Percentiles rank a stretch among this genome's conserved stretches.
phyloP scores from a whole-genome alignment of 2,329 filamentous ascomycete species.

The Dactylellina parvicollis region DNA sequence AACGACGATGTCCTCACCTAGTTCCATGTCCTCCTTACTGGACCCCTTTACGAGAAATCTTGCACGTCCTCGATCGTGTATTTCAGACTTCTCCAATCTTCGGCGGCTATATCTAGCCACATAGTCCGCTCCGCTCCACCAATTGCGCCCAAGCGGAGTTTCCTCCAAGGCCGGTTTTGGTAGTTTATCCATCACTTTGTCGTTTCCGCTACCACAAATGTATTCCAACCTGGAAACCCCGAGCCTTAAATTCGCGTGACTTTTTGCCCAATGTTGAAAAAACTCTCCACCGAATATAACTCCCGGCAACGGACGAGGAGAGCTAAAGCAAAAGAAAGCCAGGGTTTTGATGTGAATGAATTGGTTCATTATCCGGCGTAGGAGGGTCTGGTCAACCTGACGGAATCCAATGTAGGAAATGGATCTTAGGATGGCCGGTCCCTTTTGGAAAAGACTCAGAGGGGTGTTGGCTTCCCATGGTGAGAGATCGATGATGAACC shows the following conservation, averaged over 20 bases:
- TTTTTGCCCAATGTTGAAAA: too few relatives aligned
- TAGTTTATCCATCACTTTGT: not conserved
- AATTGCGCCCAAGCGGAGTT: too few relatives aligned
- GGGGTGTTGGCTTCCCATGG: not conserved
- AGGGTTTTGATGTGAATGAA: not conserved
- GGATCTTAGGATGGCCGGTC: not conserved
- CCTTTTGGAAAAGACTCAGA: not conserved
- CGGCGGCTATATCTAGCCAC: not conserved
- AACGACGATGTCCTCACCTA: constrained; percentile 1
- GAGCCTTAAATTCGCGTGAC: not conserved
- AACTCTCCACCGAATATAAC: too few relatives aligned
- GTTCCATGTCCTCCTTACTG: not conserved
- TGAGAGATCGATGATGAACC: constrained; percentile 13
- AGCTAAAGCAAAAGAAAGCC: not conserved
- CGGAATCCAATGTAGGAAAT: not conserved
- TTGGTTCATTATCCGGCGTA: not conserved
- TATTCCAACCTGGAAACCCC: constrained; percentile 15
- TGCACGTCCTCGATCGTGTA: constrained; percentile 12
- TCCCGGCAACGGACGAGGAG: too few relatives aligned
- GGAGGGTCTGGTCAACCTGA: not conserved
- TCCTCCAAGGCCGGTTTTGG: not conserved
- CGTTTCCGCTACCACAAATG: not conserved
- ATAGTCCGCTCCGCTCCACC: too few relatives aligned
- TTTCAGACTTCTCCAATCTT: not conserved
- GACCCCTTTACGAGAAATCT: not conserved